Evolutionary conservation across 2,329 filamentous ascomycete genomes (phyloP), one percentile per base, ranked within the genome.

Genomic region (Trichophyton benhamiae): DNA sequence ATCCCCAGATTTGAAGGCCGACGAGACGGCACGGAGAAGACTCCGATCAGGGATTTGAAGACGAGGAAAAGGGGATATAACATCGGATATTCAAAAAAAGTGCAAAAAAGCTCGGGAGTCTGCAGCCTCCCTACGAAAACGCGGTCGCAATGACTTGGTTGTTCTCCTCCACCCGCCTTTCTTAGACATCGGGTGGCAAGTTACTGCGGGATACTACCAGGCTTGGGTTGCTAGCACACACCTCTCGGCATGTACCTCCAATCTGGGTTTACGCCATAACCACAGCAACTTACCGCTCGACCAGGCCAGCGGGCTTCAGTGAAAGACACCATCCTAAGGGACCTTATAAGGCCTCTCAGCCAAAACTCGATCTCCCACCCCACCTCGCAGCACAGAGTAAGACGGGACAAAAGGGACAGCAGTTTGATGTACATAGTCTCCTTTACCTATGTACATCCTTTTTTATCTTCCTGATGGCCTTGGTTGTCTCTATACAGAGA

Each of bases 81-180:
- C 8, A 15, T 5, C 4, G 22, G 25, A 4, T 9, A 15, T 52
- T 9, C 25, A 15, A 27, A 52, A 22, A 15, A 25, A 25, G 46
- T 52, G 33, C 11, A 33, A 55, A 55, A 55, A 55, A 55, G 52
- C 52, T 55, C 52, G 27, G 52, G 27, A 55, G 3, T 20, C 52
- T n/a, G 52, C 25, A n/a, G 15, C 6, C 6, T 53, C 27, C 52
- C 52, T 55, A 55, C 52, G 52, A 55, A 55, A 55, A 55, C 52
- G 30, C 52, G 52, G 52, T 55, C 52, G 52, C 52, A 15, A 55
- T 55, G 52, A 55, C 52, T 55, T 55, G 52, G 52, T 55, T 55
- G 52, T 55, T 55, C 52, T 55, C 52, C 52, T 55, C 13, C 52
- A 13, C 52, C 52, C 52, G 52, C 27, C 7, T 55, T 55, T 55